A percentile compares a stretch with the other conserved stretches of the same genome.
Evolutionary conservation across 202 grass and related monocot species (phyloP).

Genomic region (Musa balbisiana): DNA sequence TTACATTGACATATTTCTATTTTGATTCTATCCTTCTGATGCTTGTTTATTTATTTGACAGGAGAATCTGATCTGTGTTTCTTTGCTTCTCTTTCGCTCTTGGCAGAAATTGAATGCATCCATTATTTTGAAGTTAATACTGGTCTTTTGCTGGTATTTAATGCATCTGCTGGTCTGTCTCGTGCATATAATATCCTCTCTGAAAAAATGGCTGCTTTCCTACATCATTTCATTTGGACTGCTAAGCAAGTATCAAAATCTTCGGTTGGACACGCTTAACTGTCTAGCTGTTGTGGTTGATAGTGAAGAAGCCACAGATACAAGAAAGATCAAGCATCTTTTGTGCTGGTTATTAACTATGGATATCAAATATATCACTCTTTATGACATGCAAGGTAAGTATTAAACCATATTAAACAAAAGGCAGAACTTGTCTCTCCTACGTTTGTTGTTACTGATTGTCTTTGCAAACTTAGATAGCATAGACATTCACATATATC

Average conservation of each 20-base stretch:
- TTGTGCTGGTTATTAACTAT: slow-evolving; percentile 54
- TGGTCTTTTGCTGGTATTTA: slow-evolving; percentile 61
- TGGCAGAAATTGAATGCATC: slow-evolving; percentile 39
- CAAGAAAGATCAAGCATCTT: slow-evolving; percentile 52
- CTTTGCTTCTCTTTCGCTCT: slow-evolving; percentile 23
- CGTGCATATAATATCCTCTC: slow-evolving; percentile 40
- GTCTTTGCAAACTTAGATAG: not conserved
- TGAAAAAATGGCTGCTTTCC: slow-evolving; percentile 50
- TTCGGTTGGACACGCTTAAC: slow-evolving; percentile 43
- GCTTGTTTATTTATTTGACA: not conserved
- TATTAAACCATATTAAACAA: not conserved
- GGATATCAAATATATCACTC: slow-evolving; percentile 60
- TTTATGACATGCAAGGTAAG: slow-evolving; percentile 83
- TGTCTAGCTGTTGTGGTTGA: slow-evolving; percentile 75
- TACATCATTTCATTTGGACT: slow-evolving; percentile 65
- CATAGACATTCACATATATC: not conserved
- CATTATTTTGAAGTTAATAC: slow-evolving; percentile 37
- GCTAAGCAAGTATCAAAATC: slow-evolving; percentile 46
- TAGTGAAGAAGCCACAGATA: slow-evolving; percentile 81
- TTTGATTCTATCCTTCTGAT: not conserved
- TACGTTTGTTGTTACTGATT: not conserved
- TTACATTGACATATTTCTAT: not conserved
- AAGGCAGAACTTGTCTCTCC: not conserved
- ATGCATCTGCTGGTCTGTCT: slow-evolving; percentile 48
- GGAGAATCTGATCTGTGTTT: not conserved